These are phyloP conservation scores for Melanogaster broomeanus DNA, from an alignment of 768 basidiomycete species.

Conservation along the genomic window DNA sequence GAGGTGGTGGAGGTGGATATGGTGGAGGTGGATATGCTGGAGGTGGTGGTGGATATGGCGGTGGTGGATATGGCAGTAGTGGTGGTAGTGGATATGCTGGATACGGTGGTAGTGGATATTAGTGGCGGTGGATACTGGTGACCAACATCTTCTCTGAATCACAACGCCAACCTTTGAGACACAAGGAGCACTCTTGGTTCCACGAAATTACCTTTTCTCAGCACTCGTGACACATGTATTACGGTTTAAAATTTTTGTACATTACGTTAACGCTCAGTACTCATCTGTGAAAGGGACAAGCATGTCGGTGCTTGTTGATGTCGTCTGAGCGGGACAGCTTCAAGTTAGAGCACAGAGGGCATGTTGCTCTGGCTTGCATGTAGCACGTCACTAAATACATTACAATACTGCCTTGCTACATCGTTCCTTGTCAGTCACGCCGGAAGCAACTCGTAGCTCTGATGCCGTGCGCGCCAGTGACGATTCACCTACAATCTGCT, in stretches of 20 bases:
- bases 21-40: conserved; percentile 10
- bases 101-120: conserved; percentile 9
- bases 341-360: conserved; percentile 28
- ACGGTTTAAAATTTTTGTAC: conserved; percentile 4
- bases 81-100: conserved; percentile 11
- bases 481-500: conserved; percentile 27
- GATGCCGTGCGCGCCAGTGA: conserved; percentile 23
- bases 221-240: conserved; percentile 11
- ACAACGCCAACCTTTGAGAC: neutral
- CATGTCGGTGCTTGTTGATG: conserved; percentile 26
- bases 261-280: conserved; percentile 11
- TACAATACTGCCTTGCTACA: conserved; percentile 31
- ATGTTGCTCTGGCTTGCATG: conserved; percentile 27
- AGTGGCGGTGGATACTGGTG: conserved; percentile 14
- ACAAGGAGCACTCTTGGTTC: too few species aligned
- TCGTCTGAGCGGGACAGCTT: conserved; percentile 29
- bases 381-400: conserved; percentile 30
- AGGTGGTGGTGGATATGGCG: conserved; percentile 10
- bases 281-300: conserved; percentile 21
- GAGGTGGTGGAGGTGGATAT: conserved; percentile 25
- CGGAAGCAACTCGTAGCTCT: conserved; percentile 16
- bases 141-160: neutral
- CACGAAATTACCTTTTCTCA: neutral
- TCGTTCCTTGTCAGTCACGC: conserved; percentile 17
- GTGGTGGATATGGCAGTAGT: too few species aligned